These are phyloP conservation scores for Dothiorella sarmentorum DNA, from an alignment of 2,329 filamentous ascomycete genomes.

Conservation along the genomic window DNA sequence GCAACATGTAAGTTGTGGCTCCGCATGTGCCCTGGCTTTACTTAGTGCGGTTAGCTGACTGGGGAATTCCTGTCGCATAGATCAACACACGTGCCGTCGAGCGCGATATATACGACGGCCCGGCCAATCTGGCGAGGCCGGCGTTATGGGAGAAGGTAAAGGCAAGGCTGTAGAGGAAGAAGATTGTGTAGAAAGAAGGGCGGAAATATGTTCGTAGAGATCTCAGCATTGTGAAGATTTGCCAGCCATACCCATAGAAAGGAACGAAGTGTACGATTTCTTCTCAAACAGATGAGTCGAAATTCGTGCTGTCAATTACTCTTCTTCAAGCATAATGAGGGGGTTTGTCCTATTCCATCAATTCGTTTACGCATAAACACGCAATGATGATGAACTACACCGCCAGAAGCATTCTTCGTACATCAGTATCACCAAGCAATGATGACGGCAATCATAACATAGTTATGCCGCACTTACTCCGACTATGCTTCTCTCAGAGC, in stretches of 20 bases:
- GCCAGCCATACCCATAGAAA: neutral
- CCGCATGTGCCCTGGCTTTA: neutral
- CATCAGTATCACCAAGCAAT: no score
- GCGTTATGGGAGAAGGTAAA: slow-evolving; percentile 38
- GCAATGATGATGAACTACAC: no score
- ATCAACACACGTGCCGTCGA: slow-evolving; percentile 80
- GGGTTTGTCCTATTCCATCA: no score
- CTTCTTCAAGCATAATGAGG: no score
- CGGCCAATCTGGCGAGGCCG: slow-evolving; percentile 59
- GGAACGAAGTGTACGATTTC: neutral
- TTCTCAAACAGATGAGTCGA: no score
- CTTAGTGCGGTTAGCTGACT: slow-evolving; percentile 2
- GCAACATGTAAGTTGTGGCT: slow-evolving; percentile 62
- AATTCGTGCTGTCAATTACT: no score
- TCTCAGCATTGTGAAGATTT: neutral
- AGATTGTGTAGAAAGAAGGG: neutral
- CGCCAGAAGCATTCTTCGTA: no score
- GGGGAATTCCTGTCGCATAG: slow-evolving; percentile 50
- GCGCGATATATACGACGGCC: slow-evolving; percentile 81
- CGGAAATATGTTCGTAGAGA: neutral
- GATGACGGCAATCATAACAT: no score
- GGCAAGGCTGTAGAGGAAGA: slow-evolving; percentile 37
- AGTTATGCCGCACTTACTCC: no score
- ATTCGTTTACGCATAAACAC: no score
- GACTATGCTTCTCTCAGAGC: no score